Percentiles rank a stretch among this genome's conserved stretches.
Conservation (phyloP, 2,329 filamentous ascomycete genomes). For the Colletotrichum sp. region DNA sequence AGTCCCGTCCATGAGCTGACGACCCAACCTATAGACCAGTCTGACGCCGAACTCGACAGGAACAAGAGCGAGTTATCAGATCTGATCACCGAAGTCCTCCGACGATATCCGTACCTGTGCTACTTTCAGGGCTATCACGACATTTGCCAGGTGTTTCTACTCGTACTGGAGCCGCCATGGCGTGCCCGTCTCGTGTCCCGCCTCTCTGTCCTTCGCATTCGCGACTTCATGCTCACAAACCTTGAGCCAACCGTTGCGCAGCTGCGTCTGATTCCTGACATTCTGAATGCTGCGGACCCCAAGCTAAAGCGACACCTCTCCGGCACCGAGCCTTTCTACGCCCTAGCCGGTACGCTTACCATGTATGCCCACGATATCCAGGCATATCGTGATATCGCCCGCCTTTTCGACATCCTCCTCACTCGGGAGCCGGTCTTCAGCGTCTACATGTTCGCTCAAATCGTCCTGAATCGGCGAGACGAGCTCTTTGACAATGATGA, state of each 20-base stretch:
- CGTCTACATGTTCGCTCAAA: conserved; percentile 90
- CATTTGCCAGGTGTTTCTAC: conserved; percentile 92
- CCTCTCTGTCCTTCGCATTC: conserved; percentile 88
- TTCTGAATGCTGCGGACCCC: conserved; percentile 76
- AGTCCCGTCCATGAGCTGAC: neutral
- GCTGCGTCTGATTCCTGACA: conserved; percentile 84
- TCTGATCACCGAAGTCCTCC: conserved; percentile 82
- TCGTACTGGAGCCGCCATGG: conserved; percentile 72
- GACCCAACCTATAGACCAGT: conserved; percentile 60
- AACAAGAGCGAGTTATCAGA: conserved; percentile 80
- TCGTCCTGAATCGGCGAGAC: conserved; percentile 78
- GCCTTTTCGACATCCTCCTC: conserved; percentile 91
- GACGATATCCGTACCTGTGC: conserved; percentile 81
- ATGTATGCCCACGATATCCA: conserved; percentile 97
- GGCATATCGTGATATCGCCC: conserved; percentile 84
- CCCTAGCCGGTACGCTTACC: conserved; percentile 89
- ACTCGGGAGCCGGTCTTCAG: conserved; percentile 87
- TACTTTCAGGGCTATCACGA: conserved; percentile 99
- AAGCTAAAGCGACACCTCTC: conserved; percentile 77
- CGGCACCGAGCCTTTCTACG: conserved; percentile 85
- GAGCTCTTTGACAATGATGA: conserved; percentile 83
- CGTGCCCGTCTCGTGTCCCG: conserved; percentile 73
- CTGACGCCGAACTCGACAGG: conserved; percentile 69
- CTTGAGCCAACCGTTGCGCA: conserved; percentile 83
- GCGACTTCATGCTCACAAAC: conserved; percentile 96